A percentile compares a stretch with the other conserved stretches of the same genome.
phyloP scores from a whole-genome alignment of 1,284 basidiomycete species.

The Moesziomyces parantarcticus region DNA sequence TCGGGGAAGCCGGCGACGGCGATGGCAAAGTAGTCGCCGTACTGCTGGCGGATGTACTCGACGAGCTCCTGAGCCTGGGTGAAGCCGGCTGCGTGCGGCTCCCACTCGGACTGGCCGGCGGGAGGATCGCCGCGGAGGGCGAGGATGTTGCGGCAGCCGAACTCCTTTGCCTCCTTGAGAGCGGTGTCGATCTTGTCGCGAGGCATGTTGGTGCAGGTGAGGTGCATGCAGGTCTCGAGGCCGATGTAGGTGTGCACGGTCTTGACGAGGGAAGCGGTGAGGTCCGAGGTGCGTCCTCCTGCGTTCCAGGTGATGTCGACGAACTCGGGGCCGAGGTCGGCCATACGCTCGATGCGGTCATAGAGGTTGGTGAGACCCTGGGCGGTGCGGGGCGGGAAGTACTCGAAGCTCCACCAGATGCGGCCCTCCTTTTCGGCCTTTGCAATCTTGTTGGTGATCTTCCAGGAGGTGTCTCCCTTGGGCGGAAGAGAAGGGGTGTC shows the following conservation, averaged over 20 bases:
- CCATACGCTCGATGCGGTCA: constrained; percentile 98
- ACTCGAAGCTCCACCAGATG: constrained; percentile 79
- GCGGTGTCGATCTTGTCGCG: constrained; percentile 91
- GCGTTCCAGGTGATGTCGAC: constrained; percentile 99
- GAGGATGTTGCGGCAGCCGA: constrained; percentile 93
- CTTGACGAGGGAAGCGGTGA: constrained; percentile 82
- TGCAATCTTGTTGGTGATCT: constrained; percentile 66
- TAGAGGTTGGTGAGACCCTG: constrained; percentile 73
- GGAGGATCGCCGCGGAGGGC: constrained; percentile 80
- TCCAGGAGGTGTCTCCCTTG: constrained; percentile 52
- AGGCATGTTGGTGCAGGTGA: constrained; percentile 75
- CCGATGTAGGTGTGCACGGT: constrained; percentile 72
- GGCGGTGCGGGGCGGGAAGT: constrained; percentile 92
- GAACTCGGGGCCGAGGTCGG: constrained; percentile 92
- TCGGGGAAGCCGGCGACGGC: constrained; percentile 72
- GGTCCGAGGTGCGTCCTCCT: constrained; percentile 81
- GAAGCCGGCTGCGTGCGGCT: constrained; percentile 64
- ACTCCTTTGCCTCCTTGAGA: constrained; percentile 87
- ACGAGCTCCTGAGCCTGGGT: constrained; percentile 64
- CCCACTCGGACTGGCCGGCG: constrained; percentile 70
- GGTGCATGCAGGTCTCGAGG: constrained; percentile 68
- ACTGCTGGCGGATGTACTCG: constrained; percentile 62
- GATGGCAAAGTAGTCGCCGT: constrained; percentile 67
- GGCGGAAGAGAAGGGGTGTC: constrained; percentile 18
- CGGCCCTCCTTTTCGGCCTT: constrained; percentile 64